Conservation (phyloP, 305 asterid species). For the Solanum chacoense region DNA sequence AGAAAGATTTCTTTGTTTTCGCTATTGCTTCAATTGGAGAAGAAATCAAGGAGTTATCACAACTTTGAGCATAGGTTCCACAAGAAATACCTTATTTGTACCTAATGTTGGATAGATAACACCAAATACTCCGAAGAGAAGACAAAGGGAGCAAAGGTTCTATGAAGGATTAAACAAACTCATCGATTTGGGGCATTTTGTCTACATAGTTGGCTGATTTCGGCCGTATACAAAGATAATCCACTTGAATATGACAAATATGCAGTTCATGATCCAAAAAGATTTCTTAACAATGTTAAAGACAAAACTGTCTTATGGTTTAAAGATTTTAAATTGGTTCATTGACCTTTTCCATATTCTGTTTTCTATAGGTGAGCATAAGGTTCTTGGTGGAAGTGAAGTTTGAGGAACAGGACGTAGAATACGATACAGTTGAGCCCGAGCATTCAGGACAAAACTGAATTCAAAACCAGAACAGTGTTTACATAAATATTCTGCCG, state of each 20-base stretch:
- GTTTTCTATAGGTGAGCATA: constrained; percentile 28
- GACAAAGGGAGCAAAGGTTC: constrained; percentile 43
- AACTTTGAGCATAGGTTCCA: not conserved
- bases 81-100: not conserved
- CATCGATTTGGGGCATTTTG: constrained; percentile 52
- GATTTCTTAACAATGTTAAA: constrained; percentile 18
- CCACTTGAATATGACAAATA: constrained; percentile 60
- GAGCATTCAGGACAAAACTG: not conserved
- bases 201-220: constrained; percentile 47
- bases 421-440: constrained; percentile 22
- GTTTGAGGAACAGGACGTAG: constrained; percentile 47
- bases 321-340: not conserved
- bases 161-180: constrained; percentile 39
- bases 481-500: not conserved
- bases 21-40: not conserved
- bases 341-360: not conserved
- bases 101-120: not conserved
- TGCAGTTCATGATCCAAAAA: constrained; percentile 60
- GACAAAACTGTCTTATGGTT: not conserved
- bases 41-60: not conserved
- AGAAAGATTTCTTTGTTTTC: not conserved
- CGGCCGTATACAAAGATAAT: constrained; percentile 43
- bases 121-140: constrained; percentile 36
- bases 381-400: constrained; percentile 51
- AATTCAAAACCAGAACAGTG: not conserved